phyloP scores from a whole-genome alignment of 2,329 filamentous ascomycete genomes.

The Pyricularia grisea region DNA sequence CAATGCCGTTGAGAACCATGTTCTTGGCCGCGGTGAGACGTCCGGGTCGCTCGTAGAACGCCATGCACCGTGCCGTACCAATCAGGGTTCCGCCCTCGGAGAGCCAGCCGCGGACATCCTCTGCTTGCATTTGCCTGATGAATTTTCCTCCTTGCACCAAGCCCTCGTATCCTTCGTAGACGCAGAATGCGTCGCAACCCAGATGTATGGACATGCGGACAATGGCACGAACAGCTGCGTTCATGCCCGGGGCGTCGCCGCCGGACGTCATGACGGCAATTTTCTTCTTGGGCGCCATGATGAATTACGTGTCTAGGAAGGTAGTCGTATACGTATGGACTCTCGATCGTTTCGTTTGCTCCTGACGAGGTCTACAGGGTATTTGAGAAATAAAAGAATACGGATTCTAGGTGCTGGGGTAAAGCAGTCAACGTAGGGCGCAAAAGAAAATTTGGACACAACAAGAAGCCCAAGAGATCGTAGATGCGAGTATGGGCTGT shows the following conservation, averaged over 20 bases:
- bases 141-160: slow-evolving; percentile 81
- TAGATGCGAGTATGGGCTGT: neutral
- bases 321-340: neutral
- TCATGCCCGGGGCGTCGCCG: slow-evolving; percentile 93
- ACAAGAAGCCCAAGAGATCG: neutral
- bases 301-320: slow-evolving; percentile 7
- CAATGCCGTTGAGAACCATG: slow-evolving; percentile 85
- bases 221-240: slow-evolving; percentile 79
- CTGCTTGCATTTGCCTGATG: slow-evolving; percentile 83
- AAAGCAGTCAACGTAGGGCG: slow-evolving; percentile 7
- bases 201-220: slow-evolving; percentile 86
- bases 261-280: slow-evolving; percentile 93
- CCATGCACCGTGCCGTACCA: slow-evolving; percentile 86
- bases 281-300: slow-evolving; percentile 46
- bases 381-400: slow-evolving; percentile 5
- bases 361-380: neutral
- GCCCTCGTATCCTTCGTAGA: slow-evolving; percentile 95
- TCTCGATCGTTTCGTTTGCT: neutral
- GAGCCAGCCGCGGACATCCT: slow-evolving; percentile 89
- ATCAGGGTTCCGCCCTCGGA: slow-evolving; percentile 93
- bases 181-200: slow-evolving; percentile 68
- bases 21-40: slow-evolving; percentile 85
- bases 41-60: slow-evolving; percentile 81
- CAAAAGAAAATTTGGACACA: slow-evolving; percentile 8
- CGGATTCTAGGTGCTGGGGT: slow-evolving; percentile 7